phyloP scores from a whole-genome alignment of 306 rosid genomes.

The Spatholobus suberectus region DNA sequence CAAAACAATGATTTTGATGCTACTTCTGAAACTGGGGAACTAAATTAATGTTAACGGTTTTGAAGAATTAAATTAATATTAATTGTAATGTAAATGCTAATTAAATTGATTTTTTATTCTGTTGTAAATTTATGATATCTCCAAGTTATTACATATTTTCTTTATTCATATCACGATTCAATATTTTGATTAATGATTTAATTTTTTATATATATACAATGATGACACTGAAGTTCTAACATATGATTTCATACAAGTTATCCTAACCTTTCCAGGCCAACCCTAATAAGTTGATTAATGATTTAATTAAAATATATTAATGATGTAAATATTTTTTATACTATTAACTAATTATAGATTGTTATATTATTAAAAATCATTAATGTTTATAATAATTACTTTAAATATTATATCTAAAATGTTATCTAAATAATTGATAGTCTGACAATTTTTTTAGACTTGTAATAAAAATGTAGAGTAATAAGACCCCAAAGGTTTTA shows the following conservation, averaged over 20 bases:
- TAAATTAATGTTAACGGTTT: neutral
- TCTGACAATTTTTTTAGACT: neutral
- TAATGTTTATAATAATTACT: neutral
- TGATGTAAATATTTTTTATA: neutral
- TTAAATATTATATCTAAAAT: neutral
- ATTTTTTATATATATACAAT: too few species aligned
- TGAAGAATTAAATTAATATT: neutral
- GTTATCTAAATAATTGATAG: too few species aligned
- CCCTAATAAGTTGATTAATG: too few species aligned
- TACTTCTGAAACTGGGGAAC: neutral
- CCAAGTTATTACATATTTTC: too few species aligned
- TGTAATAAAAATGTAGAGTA: neutral
- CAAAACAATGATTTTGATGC: neutral
- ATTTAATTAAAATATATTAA: neutral
- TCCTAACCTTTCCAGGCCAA: too few species aligned
- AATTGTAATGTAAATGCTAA: neutral
- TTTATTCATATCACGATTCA: neutral
- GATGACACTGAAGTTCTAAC: too few species aligned
- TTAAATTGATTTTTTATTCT: neutral
- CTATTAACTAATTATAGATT: neutral
- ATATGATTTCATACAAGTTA: too few species aligned
- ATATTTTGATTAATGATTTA: neutral
- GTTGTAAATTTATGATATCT: neutral
- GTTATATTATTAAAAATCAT: neutral
- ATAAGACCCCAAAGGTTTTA: neutral